Base-by-base conservation (phyloP, 2,329 filamentous ascomycete species). In the Xylariales sp. region DNA sequence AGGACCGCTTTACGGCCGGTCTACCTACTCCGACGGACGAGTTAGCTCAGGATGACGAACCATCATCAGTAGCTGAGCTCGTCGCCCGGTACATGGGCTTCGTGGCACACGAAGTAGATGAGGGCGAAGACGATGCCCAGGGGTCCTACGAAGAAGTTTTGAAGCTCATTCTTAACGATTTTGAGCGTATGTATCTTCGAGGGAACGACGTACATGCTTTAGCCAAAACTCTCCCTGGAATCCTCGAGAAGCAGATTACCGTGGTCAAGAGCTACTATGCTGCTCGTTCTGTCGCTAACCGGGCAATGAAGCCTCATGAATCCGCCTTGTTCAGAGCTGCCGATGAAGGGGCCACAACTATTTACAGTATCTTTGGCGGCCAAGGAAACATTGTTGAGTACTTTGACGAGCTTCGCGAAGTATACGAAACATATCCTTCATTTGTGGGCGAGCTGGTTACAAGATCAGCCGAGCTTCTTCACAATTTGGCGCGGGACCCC, bases 371-470 rank as follows among this genome's bases (percentile, higher is more conserved):
- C 69, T 97, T 98, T 74, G 96, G 96, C 68, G 96, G 96, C 6
- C 96, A 99, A 80, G 96, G 96, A 75, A 99, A 99, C 81, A 98
- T 99, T 71, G 95, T 99, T 82, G 97, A 99, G 83, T 99, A 99
- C 83, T 99, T 99, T 77, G 95, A 99, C 74, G 96, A 99, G 84
- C 88, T 99, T 70, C 90, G 96, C 64, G 92, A 97, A 80, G 88
- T 98, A 66, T 95, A 95, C 84, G 90, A 86, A 75, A 97, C 94
- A 67, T 99, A 99, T 82, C 91, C 93, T 12, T 92, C 92, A 34
- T 97, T 99, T 73, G 89, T 97, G 5, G 91, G 93, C 73, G 93
- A 97, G 72, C 89, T 98, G 71, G 87, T 99, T 76, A 86, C 87
- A 34, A 87, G 90, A 30, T 91, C 94, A 7, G 94, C 96, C 14